Base-by-base conservation (phyloP, 106 monocot genomes). In the Dendrobium nobile region DNA sequence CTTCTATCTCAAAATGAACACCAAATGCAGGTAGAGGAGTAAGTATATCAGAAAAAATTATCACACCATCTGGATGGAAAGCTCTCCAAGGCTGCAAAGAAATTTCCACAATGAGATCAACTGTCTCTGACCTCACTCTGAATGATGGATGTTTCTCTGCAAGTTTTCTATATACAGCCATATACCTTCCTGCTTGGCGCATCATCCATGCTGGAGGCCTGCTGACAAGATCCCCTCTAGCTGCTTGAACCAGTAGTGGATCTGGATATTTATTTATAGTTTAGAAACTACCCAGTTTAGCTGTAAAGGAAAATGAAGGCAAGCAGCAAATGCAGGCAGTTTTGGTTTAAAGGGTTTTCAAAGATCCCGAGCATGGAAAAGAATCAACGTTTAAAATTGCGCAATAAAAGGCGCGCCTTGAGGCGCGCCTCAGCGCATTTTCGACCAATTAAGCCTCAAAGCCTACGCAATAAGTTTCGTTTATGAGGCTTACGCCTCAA, bases 151-250 rank as follows among this genome's bases (percentile, higher is more conserved):
- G 44, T 80, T 89, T 91, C 86, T 88, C 87, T 64, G 94, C 92
- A 73, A 94, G 87, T 77, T 92, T 89, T 91, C 84, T 81, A 81
- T 98, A 98, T 65, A 79, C 90, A 75, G 86, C 85, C 97, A 98
- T 94, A 82, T 97, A 98, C 81, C 97, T 90, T 82, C 97, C 97
- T 47, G 97, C 97, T 84, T 98, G 97, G 43, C 97, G 92, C 97
- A 98, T 98, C 97, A 98, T 98, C 97, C 97, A 98, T 83, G 94
- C 97, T 27, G 97, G 97, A 56, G 97, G 94, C 33, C 94, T 84
- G 75, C 67, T 75, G 3, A 91, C 83, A 9, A 47, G 5, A 59
- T 92, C 81, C 67, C 96, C 96, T 81, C 86, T 88, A 33, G 96
- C 96, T 82, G 96, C 96, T 76, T 89, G 86, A 75, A 96, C 88